Conservation (phyloP, 164 flowering plant genomes). For the Magnolia sinica region DNA sequence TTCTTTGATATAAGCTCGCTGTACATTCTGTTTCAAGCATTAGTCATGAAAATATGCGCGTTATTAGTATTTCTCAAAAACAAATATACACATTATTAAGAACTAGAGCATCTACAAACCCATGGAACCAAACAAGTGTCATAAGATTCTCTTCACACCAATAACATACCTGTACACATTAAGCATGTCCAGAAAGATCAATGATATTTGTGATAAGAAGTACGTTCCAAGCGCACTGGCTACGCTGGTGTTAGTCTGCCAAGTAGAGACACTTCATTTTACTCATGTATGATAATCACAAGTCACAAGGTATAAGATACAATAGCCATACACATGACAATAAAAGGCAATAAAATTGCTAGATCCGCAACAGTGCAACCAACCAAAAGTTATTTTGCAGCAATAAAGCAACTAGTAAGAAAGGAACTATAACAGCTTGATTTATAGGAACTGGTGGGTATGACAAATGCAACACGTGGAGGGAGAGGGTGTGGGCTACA, state of each 20-base stretch:
- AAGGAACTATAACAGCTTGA: no score
- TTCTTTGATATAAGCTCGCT: conserved; percentile 93
- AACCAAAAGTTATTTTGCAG: no score
- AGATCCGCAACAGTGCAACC: neutral
- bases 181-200: conserved; percentile 96
- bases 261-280: neutral
- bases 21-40: conserved; percentile 72
- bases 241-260: conserved; percentile 96
- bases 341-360: neutral
- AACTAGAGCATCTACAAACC: neutral
- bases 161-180: conserved; percentile 79
- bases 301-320: neutral
- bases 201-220: conserved; percentile 77
- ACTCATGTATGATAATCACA: no score
- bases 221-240: conserved; percentile 90
- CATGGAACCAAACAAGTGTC: neutral
- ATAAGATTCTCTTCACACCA: neutral
- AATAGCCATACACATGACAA: neutral
- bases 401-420: no score
- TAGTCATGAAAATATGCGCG: no score
- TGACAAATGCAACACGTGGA: no score
- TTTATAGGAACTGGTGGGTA: no score
- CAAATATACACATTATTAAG: neutral
- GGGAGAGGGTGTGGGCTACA: no score
- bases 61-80: neutral